These are phyloP conservation scores for Paramecium caudatum DNA, from an alignment of 73 alveolate species.

Conservation along the genomic window DNA sequence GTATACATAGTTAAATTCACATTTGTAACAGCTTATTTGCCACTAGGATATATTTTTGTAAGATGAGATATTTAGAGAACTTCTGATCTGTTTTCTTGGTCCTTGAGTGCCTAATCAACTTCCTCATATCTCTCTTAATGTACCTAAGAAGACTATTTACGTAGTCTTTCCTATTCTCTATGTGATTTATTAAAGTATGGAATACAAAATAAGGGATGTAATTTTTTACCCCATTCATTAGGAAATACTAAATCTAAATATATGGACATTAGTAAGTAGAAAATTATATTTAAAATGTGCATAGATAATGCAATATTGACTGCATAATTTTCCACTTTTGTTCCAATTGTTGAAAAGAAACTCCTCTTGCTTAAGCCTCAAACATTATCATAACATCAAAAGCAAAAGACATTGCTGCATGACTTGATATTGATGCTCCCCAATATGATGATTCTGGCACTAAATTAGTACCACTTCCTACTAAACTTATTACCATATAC, in stretches of 20 bases:
- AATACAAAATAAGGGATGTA: constrained; percentile 84
- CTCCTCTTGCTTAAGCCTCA: constrained; percentile 81
- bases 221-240: constrained; percentile 84
- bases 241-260: constrained; percentile 87
- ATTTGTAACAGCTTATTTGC: constrained; percentile 92
- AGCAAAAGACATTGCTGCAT: constrained; percentile 84
- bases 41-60: constrained; percentile 87
- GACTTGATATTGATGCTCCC: constrained; percentile 84
- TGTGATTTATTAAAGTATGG: constrained; percentile 73
- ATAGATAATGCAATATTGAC: constrained; percentile 73
- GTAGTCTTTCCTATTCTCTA: constrained; percentile 64
- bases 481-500: constrained; percentile 84
- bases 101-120: constrained; percentile 76
- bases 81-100: constrained; percentile 82
- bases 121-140: constrained; percentile 74
- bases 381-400: constrained; percentile 80
- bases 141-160: constrained; percentile 30
- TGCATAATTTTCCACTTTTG: constrained; percentile 76
- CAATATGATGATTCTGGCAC: constrained; percentile 74
- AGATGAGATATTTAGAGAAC: constrained; percentile 80
- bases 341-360: constrained; percentile 76
- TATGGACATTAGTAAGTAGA: constrained; percentile 78
- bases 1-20: constrained; percentile 91
- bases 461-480: constrained; percentile 72
- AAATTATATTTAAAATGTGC: constrained; percentile 78